Evolutionary conservation across 805 yeast species (phyloP), one percentile per base, ranked within the genome.

Genomic region (Lipomyces sp.): DNA sequence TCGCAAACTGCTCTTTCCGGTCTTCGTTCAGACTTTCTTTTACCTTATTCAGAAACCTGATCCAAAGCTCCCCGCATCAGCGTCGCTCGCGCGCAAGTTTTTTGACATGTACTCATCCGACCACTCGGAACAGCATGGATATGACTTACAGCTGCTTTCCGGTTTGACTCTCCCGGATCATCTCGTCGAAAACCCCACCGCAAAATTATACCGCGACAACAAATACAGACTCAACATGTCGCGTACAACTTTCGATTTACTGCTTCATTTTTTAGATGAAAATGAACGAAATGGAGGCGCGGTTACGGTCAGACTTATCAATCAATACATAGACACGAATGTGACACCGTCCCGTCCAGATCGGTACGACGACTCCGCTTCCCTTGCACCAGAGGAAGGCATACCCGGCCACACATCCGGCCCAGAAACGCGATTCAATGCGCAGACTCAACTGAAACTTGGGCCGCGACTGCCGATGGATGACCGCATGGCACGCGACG

Each of bases 251-350:
- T 76, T 91, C 63, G 93, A 89, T 65, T 71, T 91, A 60, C 75
- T 93, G 57, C 73, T 93, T 47, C 86, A 87, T 65, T 91, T 89
- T 61, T 69, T 93, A 47, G 95, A 88, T 65, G 97, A 91, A 64
- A 87, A 89, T 65, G 97, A 89, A 68, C 84, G 84, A 8, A 82
- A 83, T 47, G 98, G 98, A 38, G 98, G 98, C 1, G 84, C 90
- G 1, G 78, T 91, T 34, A 74, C 91, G 47, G 86, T 93, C 42
- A 74, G 96, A 60, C 76, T 88, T 43, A 82, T 93, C 56, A 93
- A 93, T 70, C 90, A 88, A 69, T 81, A 87, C 66, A 74, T 93
- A 61, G 82, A 77, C 37, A 62, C 70, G 21, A 56, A 63, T 24
- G 65, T 69, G 21, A 59, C 68, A 2, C 59, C 69, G 18, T 53